Evolutionary conservation across 1,284 basidiomycete species (phyloP), one percentile per base, ranked within the genome.

Genomic region (Irpex sp.): DNA sequence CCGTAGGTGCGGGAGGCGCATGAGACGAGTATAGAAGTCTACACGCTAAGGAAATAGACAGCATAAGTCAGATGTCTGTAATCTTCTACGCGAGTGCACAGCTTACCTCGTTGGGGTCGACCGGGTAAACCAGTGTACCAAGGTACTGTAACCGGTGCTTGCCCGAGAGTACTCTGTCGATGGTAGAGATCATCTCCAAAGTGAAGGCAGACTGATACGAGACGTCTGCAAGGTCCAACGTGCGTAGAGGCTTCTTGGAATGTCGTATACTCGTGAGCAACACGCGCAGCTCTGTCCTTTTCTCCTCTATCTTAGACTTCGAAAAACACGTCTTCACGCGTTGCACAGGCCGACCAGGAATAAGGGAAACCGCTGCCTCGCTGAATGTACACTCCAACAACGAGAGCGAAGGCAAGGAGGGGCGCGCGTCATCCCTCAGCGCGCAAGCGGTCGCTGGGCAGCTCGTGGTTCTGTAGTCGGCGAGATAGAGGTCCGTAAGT

Each of bases 301-400:
- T 87, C 46, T 80, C 82, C 6, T 67, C 68, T 2, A 74, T 61
- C 60, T 77, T 76, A n/a, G 81, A 76, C 60, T 77, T 77, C 21
- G 87, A 87, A 70, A 89, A 85, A 67, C 86, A 88, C n/a, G 87
- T 87, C 71, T 89, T 89, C 64, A 89, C 77, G 60, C 81, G 82
- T 1, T 79, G 78, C 51, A 89, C 72, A 3, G 87, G 85, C 1
- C 87, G 77, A 11, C 76, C 76, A 1, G 86, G 85, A n/a, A 83
- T 78, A 13, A 88, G 74, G 7, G 78, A 76, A 55, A 77, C 75
- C 3, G 83, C 86, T 0, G 86, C 87, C 72, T 87, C 86, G 26
- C 81, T 76, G 71, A 87, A 88, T 2, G 86, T 86, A 72, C 87
- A 89, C 73, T 89, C 85, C 49, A 89, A 70, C 26, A 74, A 79